These are phyloP conservation scores for Nelumbo lutea DNA, from an alignment of 164 flowering plant species.

Conservation along the genomic window DNA sequence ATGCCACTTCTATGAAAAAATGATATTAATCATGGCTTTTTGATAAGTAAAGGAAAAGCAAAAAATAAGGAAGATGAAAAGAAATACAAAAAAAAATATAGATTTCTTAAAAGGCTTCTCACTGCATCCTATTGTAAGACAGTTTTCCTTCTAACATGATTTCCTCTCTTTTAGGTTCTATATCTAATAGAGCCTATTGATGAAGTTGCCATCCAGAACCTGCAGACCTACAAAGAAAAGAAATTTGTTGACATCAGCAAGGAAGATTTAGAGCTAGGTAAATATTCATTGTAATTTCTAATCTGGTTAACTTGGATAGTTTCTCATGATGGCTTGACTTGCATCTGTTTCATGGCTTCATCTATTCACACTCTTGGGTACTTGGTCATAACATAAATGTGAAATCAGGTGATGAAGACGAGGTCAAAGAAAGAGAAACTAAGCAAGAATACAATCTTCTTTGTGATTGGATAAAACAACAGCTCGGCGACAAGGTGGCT, in stretches of 20 bases:
- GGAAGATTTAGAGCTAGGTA: slow-evolving; percentile 94
- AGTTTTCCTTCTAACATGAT: background rate
- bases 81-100: too few species aligned
- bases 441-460: slow-evolving; percentile 78
- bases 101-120: too few species aligned
- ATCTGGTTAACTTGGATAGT: background rate
- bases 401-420: slow-evolving; percentile 83
- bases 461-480: slow-evolving; percentile 98
- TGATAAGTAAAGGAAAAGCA: too few species aligned
- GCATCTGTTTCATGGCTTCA: background rate
- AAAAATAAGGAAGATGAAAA: too few species aligned
- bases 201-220: slow-evolving; percentile 94
- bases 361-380: background rate
- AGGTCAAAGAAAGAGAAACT: slow-evolving; percentile 76
- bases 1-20: too few species aligned
- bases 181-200: slow-evolving; percentile 94
- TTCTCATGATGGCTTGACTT: background rate
- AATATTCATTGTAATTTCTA: slow-evolving; percentile 9
- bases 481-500: slow-evolving; percentile 94
- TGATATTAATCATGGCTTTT: too few species aligned
- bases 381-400: background rate
- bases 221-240: slow-evolving; percentile 93
- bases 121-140: background rate
- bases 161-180: slow-evolving; percentile 47
- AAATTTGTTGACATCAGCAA: slow-evolving; percentile 98